Percentiles rank a stretch among this genome's conserved stretches.
phyloP scores from a whole-genome alignment of 2,329 filamentous ascomycete species.

The Penicillium sclerotigenum region DNA sequence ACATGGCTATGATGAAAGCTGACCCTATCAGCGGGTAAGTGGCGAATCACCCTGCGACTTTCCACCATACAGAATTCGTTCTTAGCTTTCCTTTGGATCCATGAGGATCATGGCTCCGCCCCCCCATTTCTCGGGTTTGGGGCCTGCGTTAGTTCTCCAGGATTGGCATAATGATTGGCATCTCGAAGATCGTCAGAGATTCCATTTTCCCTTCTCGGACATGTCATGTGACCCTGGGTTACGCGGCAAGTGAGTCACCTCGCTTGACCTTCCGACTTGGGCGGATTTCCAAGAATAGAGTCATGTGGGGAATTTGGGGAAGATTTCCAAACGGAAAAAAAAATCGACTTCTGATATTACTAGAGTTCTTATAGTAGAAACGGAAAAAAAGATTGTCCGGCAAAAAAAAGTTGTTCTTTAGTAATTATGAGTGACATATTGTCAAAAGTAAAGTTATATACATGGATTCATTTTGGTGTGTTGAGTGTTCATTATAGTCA shows the following conservation, averaged over 20 bases:
- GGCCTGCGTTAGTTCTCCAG: slow-evolving; percentile 8
- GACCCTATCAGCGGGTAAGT: slow-evolving; percentile 8
- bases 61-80: background rate
- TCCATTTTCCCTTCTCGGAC: background rate
- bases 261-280: slow-evolving; percentile 5
- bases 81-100: background rate
- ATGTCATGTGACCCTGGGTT: slow-evolving; percentile 4
- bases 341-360: background rate
- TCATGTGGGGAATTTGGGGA: slow-evolving; percentile 3
- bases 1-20: slow-evolving; percentile 7
- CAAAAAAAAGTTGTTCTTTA: slow-evolving; percentile 2
- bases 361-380: background rate
- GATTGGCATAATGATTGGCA: background rate
- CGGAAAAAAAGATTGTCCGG: background rate
- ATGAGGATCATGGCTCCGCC: slow-evolving; percentile 2
- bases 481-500: slow-evolving; percentile 15
- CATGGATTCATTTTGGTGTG: slow-evolving; percentile 16
- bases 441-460: slow-evolving; percentile 5
- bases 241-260: slow-evolving; percentile 10
- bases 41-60: background rate
- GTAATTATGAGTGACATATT: slow-evolving; percentile 4
- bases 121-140: background rate
- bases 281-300: slow-evolving; percentile 9
- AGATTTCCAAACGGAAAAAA: background rate
- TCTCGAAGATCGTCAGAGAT: background rate